These are phyloP conservation scores for Paramecium bursaria DNA, from an alignment of 73 alveolate genomes.

Conservation along the genomic window DNA sequence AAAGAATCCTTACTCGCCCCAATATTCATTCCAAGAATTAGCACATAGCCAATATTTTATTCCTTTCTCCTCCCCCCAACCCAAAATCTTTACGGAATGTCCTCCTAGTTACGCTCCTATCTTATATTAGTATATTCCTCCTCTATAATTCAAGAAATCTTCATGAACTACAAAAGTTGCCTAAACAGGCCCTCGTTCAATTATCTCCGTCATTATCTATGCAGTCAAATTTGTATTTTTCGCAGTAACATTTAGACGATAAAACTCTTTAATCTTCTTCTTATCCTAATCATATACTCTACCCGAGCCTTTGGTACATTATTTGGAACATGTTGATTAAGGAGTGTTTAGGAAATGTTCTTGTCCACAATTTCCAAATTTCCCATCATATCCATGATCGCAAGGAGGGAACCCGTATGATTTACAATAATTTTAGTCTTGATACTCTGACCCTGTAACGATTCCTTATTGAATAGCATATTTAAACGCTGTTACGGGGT, in stretches of 20 bases:
- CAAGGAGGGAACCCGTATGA: slow-evolving; percentile 64
- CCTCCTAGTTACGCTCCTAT: slow-evolving; percentile 83
- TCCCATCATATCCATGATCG: slow-evolving; percentile 37
- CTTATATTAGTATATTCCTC: slow-evolving; percentile 83
- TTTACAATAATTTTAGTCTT: slow-evolving; percentile 17
- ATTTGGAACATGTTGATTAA: too few species aligned
- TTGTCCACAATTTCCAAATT: slow-evolving; percentile 17
- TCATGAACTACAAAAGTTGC: slow-evolving; percentile 74
- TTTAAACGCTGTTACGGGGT: slow-evolving; percentile 48
- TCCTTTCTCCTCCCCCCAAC: slow-evolving; percentile 84
- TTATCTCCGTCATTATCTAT: background rate
- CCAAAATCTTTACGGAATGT: slow-evolving; percentile 85
- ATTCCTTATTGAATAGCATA: background rate
- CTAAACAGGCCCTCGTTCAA: background rate
- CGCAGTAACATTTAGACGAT: too few species aligned
- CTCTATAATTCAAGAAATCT: slow-evolving; percentile 85
- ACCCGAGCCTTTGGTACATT: too few species aligned
- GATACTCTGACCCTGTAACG: slow-evolving; percentile 25
- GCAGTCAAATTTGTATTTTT: too few species aligned
- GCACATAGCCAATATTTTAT: slow-evolving; percentile 87
- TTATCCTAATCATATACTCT: too few species aligned
- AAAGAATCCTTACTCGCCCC: slow-evolving; percentile 85
- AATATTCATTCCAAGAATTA: slow-evolving; percentile 82
- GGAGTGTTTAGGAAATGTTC: too few species aligned
- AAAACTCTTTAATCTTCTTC: too few species aligned